Evolutionary conservation across 2,329 filamentous ascomycete species (phyloP), one percentile per base, ranked within the genome.

Genomic region (Dactylellina cionopaga): DNA sequence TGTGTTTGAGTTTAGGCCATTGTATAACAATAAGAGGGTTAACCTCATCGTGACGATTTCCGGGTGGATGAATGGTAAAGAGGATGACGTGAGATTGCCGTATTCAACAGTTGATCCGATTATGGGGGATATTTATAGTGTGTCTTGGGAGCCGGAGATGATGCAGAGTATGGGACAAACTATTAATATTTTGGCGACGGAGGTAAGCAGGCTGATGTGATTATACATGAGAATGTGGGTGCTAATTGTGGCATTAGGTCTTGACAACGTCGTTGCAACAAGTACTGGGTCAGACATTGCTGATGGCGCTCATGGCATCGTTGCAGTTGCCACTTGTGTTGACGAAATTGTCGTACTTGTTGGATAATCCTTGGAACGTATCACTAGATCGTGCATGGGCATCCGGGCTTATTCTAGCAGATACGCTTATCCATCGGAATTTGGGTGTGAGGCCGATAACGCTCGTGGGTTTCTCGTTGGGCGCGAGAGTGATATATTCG

Each of bases 81-180:
- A 96, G 58, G 95, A 99, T 81, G 95, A 99, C 80, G 93, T 99
- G 52, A 91, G 95, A 71, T 82, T 99, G 78, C 95, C 95, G 5
- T 99, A 91, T 81, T 97, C 92, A 82, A 99, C 96, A 0, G 90
- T 99, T 5, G 93, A 99, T 80, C 92, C 96, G 0, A 87, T 98
- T 74, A 99, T 99, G 95, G 95, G 95, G 10, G 95, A 99, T 79
- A 89, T 99, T 13, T 99, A 99, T 82, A 97, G 94, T 0, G 89
- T 99, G 9, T 84, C 96, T 68, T 99, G 95, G 93, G 95, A 99
- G 80, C 96, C 95, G 2, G 95, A 99, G 79, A 96, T 99, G 93
- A 85, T 99, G 79, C 90, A 88, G 77, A 96, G 92, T 81, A 99
- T 97, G 89, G 95, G 95, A 86, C 92, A 95, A 79, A 99, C 95